Evolutionary conservation across 2,329 filamentous ascomycete genomes (phyloP), one percentile per base, ranked within the genome.

Genomic region (Cryphonectria radicalis): DNA sequence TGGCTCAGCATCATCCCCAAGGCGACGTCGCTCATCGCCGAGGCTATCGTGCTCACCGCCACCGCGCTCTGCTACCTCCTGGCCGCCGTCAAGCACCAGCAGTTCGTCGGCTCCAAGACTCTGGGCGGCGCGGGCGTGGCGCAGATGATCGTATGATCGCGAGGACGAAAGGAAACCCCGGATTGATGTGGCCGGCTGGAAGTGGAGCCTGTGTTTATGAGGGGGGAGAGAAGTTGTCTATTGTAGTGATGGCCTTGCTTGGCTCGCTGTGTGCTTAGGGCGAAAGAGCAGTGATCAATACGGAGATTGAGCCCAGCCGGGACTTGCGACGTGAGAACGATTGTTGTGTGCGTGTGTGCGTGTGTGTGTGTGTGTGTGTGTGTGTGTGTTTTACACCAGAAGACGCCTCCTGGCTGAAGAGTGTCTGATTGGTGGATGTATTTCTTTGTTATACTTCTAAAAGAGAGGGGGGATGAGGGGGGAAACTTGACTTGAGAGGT

Each of bases 31-130:
- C 84, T 99, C 81, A 93, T 99, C 75, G 96, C 93, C 1, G 93
- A 93, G 6, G 96, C 93, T 13, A 87, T 98, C 32, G 86, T 98
- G 75, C 86, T 99, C 71, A 83, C 92, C 25, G 79, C 97, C 67
- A 93, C 96, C 5, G 90, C 89, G 50, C 73, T 90, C 66, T 98
- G 95, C 87, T 99, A 99, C 81, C 84, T 88, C 37, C 83, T 94
- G 66, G 94, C 94, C 19, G 94, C 88, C 57, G 73, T 95, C 81
- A 95, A 93, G 86, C 92, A 92, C 72, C 93, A 97, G 84, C 92
- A 89, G 50, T 97, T 97, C 82, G 90, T 94, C 75, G 93, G 93
- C 73, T 98, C 95, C 87, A 98, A 98, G 89, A 98, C 95, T 22
- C 87, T 99, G 68, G 96, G 96, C 75, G 96, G 96, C 68, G 92